Conservation (phyloP, 768 basidiomycete genomes). For the Rhodotorula paludigena region DNA sequence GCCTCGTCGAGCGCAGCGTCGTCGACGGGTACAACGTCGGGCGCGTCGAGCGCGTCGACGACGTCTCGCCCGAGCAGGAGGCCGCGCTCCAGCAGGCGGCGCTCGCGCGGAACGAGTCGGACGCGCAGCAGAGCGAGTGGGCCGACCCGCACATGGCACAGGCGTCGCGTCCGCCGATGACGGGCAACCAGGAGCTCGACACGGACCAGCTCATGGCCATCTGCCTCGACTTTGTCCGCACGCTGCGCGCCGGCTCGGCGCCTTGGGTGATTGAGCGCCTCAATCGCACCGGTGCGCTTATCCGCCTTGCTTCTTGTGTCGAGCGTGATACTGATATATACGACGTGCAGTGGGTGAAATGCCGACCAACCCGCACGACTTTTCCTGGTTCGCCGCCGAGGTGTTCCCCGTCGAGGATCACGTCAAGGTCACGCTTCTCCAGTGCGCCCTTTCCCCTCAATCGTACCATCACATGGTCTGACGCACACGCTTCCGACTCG, state of each 20-base stretch:
- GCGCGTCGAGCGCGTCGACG: constrained; percentile 47
- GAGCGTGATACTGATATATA: neutral
- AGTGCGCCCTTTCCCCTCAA: constrained; percentile 2
- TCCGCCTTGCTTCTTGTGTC: neutral
- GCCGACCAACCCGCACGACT: constrained; percentile 38
- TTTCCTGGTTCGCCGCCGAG: constrained; percentile 46
- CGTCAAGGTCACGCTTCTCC: constrained; percentile 84
- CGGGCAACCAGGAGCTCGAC: constrained; percentile 45
- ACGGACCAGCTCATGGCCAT: constrained; percentile 59
- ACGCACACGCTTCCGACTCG: constrained; percentile 54
- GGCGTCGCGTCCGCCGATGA: constrained; percentile 28
- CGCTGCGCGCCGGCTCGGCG: constrained; percentile 64
- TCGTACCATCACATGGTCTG: neutral
- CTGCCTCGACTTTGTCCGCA: constrained; percentile 61
- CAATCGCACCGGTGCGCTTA: constrained; percentile 59
- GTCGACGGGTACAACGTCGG: constrained; percentile 74
- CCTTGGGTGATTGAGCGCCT: constrained; percentile 92
- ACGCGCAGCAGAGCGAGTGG: neutral
- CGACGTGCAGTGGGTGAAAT: constrained; percentile 34
- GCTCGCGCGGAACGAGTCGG: constrained; percentile 14
- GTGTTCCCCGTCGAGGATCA: constrained; percentile 89
- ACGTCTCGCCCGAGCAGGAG: constrained; percentile 51
- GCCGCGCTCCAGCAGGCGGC: constrained; percentile 47
- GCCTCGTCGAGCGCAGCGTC: constrained; percentile 73
- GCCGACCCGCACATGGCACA: neutral